Evolutionary conservation across 1,284 basidiomycete genomes (phyloP).

Genomic region (Inonotus hispidus): DNA sequence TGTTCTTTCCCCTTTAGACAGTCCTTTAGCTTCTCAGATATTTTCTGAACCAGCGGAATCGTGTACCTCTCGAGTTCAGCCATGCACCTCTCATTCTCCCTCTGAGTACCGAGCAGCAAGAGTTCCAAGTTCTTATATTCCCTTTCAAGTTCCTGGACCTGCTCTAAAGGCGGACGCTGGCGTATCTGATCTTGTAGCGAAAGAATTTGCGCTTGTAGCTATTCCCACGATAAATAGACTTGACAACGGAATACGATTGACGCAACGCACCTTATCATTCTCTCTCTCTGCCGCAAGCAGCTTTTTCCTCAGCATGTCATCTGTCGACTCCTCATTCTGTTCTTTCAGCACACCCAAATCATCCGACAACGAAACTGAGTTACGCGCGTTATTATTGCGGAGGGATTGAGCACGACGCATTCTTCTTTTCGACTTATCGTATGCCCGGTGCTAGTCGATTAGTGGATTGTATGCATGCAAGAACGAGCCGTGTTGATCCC

Average conservation of each 20-base stretch:
- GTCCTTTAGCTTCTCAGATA: background rate
- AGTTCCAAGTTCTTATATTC: constrained; percentile 69
- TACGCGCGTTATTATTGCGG: constrained; percentile 41
- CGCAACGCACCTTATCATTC: constrained; percentile 51
- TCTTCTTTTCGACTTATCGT: background rate
- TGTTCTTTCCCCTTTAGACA: constrained; percentile 40
- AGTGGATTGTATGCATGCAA: background rate
- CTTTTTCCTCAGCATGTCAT: constrained; percentile 57
- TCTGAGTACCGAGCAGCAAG: constrained; percentile 65
- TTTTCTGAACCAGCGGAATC: background rate
- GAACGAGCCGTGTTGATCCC: background rate
- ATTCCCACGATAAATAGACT: background rate
- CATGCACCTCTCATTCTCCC: constrained; percentile 77
- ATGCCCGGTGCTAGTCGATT: background rate
- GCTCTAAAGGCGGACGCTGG: constrained; percentile 58
- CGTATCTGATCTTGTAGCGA: constrained; percentile 57
- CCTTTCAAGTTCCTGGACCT: constrained; percentile 54
- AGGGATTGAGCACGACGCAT: constrained; percentile 55
- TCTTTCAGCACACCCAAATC: constrained; percentile 60
- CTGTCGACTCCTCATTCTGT: constrained; percentile 44
- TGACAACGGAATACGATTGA: background rate
- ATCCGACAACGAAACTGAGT: constrained; percentile 42
- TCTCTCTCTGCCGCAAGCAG: constrained; percentile 67
- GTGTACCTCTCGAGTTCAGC: constrained; percentile 59
- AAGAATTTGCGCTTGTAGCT: constrained; percentile 59